Evolutionary conservation across 2,329 filamentous ascomycete species (phyloP).

Genomic region (Stenocarpella maydis): DNA sequence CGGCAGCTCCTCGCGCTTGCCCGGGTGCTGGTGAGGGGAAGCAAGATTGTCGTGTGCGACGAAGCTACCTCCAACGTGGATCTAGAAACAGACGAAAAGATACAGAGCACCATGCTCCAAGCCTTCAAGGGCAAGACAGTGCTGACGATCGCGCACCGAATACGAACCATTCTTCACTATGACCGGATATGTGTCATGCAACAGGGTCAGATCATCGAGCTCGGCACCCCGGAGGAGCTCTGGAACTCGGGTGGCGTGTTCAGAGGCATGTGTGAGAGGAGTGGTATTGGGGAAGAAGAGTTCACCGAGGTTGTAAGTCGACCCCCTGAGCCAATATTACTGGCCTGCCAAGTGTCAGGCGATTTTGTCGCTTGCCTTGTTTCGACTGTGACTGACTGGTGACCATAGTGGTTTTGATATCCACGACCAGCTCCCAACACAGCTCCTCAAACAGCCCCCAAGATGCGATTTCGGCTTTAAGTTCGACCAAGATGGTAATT

Average conservation of each 20-base stretch:
- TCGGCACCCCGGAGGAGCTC: conserved; percentile 67
- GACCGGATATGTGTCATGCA: conserved; percentile 81
- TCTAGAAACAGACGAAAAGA: conserved; percentile 77
- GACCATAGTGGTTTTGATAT: conserved; percentile 3
- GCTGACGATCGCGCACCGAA: conserved; percentile 32
- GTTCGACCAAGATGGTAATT: too few relatives aligned
- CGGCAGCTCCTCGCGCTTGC: conserved; percentile 77
- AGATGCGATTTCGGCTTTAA: too few relatives aligned
- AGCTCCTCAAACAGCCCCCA: too few relatives aligned
- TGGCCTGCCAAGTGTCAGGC: neutral
- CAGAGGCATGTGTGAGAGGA: conserved; percentile 86
- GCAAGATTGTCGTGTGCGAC: conserved; percentile 79
- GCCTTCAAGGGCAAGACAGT: conserved; percentile 24
- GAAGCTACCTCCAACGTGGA: conserved; percentile 80
- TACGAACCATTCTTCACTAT: conserved; percentile 74
- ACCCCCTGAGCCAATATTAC: neutral
- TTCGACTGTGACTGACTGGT: neutral
- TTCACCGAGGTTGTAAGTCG: conserved; percentile 3
- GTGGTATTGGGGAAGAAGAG: conserved; percentile 73
- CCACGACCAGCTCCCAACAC: too few relatives aligned
- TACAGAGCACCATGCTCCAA: conserved; percentile 74
- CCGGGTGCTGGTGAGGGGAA: conserved; percentile 73
- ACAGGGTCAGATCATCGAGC: conserved; percentile 71
- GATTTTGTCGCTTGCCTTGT: neutral
- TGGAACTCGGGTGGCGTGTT: conserved; percentile 76